phyloP scores from a whole-genome alignment of 2,329 filamentous ascomycete species.

The Teratosphaeria viscida region DNA sequence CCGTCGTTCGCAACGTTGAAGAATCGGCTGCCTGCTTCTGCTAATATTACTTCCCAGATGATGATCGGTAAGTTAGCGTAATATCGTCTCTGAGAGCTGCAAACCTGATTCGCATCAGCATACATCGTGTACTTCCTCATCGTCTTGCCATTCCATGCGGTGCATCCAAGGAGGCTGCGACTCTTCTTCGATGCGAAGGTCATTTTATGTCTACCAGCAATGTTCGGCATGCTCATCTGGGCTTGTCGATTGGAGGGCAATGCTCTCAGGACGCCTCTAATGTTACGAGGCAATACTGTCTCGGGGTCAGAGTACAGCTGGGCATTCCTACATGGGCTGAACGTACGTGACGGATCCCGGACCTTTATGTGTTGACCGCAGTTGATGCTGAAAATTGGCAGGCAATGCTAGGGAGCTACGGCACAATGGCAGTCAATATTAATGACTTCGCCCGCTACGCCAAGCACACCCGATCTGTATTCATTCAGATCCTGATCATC shows the following conservation, averaged over 20 bases:
- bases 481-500: constrained; percentile 16
- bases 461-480: constrained; percentile 5
- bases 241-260: constrained; percentile 10
- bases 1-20: constrained; percentile 9
- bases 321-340: constrained; percentile 23
- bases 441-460: constrained; percentile 15
- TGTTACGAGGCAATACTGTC: constrained; percentile 13
- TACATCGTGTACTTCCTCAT: not conserved
- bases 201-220: constrained; percentile 11
- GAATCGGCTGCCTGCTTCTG: constrained; percentile 10
- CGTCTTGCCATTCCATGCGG: not conserved
- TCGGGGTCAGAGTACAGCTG: constrained; percentile 16
- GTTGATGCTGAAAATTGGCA: not conserved
- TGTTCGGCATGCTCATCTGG: constrained; percentile 13
- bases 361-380: not conserved
- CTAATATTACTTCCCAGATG: constrained; percentile 13
- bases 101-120: not conserved
- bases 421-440: constrained; percentile 16
- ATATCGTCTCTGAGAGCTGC: not conserved
- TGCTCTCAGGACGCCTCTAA: constrained; percentile 12
- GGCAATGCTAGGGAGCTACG: constrained; percentile 17
- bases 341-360: constrained; percentile 4
- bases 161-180: constrained; percentile 4
- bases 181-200: constrained; percentile 16
- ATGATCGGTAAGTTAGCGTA: constrained; percentile 5